phyloP scores from a whole-genome alignment of 2,329 filamentous ascomycete genomes.

The Albifimbria verrucaria region DNA sequence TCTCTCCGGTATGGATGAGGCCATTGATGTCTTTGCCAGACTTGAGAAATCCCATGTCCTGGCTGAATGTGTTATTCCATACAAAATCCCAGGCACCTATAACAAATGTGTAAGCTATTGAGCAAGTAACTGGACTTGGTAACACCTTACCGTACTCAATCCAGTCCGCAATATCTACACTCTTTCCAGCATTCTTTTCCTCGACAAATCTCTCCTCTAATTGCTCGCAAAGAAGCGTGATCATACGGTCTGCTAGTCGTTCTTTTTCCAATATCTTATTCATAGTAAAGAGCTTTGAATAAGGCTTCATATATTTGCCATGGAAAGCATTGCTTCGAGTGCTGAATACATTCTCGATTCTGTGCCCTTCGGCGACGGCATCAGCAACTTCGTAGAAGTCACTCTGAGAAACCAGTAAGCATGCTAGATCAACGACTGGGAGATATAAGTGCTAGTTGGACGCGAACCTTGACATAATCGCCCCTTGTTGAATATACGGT shows the following conservation, averaged over 20 bases:
- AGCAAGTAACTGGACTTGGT: no score
- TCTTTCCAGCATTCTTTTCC: background rate
- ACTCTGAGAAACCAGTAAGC: no score
- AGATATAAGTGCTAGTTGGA: no score
- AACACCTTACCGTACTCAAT: background rate
- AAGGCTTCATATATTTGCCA: background rate
- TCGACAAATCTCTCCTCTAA: background rate
- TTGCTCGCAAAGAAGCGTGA: background rate
- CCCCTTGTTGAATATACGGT: background rate
- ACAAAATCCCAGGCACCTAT: constrained; percentile 6
- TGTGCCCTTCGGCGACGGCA: background rate
- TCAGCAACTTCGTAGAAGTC: no score
- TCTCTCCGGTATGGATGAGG: constrained; percentile 5
- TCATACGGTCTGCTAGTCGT: background rate
- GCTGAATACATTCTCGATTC: background rate
- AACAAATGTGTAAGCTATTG: background rate
- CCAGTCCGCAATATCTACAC: background rate
- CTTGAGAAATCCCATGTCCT: constrained; percentile 9
- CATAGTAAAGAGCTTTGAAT: background rate
- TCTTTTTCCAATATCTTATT: background rate
- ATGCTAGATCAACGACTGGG: no score
- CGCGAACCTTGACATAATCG: background rate
- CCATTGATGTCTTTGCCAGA: constrained; percentile 6
- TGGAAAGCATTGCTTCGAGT: background rate
- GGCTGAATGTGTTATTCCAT: constrained; percentile 7